These are phyloP conservation scores for Acacia acuminata DNA, from an alignment of 306 rosid genomes.

Conservation along the genomic window DNA sequence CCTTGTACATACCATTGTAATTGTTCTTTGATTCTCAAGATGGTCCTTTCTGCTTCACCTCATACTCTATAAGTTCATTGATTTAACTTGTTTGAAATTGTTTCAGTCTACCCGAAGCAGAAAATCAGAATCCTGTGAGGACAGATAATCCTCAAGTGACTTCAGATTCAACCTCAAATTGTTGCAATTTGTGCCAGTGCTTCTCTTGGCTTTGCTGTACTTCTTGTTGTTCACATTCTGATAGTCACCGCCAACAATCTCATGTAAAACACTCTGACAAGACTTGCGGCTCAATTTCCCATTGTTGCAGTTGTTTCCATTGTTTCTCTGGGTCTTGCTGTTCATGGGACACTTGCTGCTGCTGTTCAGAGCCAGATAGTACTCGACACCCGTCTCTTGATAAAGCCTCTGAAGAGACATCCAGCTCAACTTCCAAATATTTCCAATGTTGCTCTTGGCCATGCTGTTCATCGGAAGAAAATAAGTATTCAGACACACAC, in stretches of 20 bases:
- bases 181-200: slow-evolving; percentile 36
- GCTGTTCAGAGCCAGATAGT: slow-evolving; percentile 1
- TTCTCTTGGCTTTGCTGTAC: background rate
- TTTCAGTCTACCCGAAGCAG: slow-evolving; percentile 52
- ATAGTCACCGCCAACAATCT: background rate
- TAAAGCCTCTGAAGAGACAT: slow-evolving; percentile 11
- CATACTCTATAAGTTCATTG: slow-evolving; percentile 6
- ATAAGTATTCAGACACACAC: background rate
- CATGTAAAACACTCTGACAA: background rate
- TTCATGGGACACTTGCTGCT: slow-evolving; percentile 22
- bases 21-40: slow-evolving; percentile 5
- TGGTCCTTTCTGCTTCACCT: background rate
- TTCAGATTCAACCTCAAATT: slow-evolving; percentile 7
- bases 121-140: slow-evolving; percentile 21
- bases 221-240: slow-evolving; percentile 10
- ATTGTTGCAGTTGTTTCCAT: slow-evolving; percentile 27
- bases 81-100: slow-evolving; percentile 30
- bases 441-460: slow-evolving; percentile 14
- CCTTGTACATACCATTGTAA: background rate
- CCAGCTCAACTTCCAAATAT: slow-evolving; percentile 27
- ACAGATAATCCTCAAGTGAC: slow-evolving; percentile 21
- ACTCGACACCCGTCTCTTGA: slow-evolving; percentile 22
- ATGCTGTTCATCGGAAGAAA: background rate
- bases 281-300: slow-evolving; percentile 21
- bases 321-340: slow-evolving; percentile 38